Conservation (phyloP, 2,329 filamentous ascomycete species). For the Elsinoe fawcettii region DNA sequence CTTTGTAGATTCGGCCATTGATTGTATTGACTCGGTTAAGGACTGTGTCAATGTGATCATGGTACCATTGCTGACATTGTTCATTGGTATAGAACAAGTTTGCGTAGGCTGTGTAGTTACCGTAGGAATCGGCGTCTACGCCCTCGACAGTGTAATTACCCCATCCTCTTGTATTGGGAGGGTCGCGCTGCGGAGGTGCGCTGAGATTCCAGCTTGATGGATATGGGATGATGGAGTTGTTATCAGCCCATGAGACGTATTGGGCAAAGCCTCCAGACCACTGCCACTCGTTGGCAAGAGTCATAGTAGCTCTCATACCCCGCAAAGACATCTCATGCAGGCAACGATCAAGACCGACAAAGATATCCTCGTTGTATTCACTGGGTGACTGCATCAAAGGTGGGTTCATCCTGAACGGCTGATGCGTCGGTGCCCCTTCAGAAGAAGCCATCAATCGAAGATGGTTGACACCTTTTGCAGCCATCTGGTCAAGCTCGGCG, state of each 20-base stretch:
- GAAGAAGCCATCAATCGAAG: slow-evolving; percentile 35
- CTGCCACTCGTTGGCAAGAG: slow-evolving; percentile 34
- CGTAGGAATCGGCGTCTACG: slow-evolving; percentile 29
- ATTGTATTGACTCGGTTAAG: slow-evolving; percentile 32
- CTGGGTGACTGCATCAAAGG: slow-evolving; percentile 31
- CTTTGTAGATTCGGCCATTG: slow-evolving; percentile 30
- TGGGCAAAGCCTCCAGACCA: slow-evolving; percentile 35
- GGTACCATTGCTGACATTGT: slow-evolving; percentile 31
- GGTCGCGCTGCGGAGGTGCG: slow-evolving; percentile 28
- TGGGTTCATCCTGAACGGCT: slow-evolving; percentile 35
- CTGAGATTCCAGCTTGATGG: slow-evolving; percentile 34
- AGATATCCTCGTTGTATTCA: slow-evolving; percentile 33
- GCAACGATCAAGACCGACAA: slow-evolving; percentile 33
- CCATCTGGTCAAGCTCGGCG: slow-evolving; percentile 35
- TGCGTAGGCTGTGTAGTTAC: slow-evolving; percentile 25
- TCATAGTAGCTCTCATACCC: slow-evolving; percentile 37
- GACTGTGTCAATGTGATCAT: slow-evolving; percentile 32
- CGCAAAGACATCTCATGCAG: slow-evolving; percentile 34
- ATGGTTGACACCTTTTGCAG: slow-evolving; percentile 34
- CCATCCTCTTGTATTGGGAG: slow-evolving; percentile 31
- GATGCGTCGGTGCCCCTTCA: slow-evolving; percentile 32
- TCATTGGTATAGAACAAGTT: slow-evolving; percentile 32
- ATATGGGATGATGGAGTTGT: slow-evolving; percentile 30
- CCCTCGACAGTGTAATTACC: slow-evolving; percentile 33
- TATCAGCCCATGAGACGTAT: slow-evolving; percentile 33